Percentiles rank a stretch among this genome's conserved stretches.
Evolutionary conservation across 768 basidiomycete genomes (phyloP).

Genomic region (Dentipellis sp.): DNA sequence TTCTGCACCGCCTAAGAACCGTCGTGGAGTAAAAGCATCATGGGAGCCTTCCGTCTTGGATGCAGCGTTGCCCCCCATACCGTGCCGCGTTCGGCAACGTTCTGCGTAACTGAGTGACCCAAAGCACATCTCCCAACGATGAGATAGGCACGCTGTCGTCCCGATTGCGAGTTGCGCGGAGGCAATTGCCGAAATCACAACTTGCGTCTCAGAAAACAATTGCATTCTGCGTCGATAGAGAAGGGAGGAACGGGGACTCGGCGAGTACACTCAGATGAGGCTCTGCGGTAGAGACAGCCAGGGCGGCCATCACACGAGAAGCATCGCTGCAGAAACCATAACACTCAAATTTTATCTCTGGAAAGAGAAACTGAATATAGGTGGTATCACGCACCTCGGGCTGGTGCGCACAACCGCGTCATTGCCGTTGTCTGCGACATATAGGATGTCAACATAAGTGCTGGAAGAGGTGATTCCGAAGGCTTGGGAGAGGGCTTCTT

Average conservation of each 20-base stretch:
- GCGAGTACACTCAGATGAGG: slow-evolving; percentile 20
- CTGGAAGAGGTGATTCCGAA: slow-evolving; percentile 46
- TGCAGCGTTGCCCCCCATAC: no score
- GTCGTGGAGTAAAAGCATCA: no score
- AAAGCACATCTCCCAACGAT: background rate
- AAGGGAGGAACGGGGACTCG: slow-evolving; percentile 22
- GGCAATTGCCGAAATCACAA: background rate
- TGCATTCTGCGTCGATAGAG: slow-evolving; percentile 15
- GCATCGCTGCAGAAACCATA: slow-evolving; percentile 17
- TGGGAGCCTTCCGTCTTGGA: no score
- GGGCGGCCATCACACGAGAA: slow-evolving; percentile 21
- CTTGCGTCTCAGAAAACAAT: background rate
- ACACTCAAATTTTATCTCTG: background rate
- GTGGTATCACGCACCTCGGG: slow-evolving; percentile 26
- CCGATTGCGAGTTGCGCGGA: no score
- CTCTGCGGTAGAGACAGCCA: slow-evolving; percentile 14
- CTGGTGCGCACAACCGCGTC: slow-evolving; percentile 33
- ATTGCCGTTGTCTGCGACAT: slow-evolving; percentile 32
- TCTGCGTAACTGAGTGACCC: no score
- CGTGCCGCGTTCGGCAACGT: background rate
- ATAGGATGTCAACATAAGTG: slow-evolving; percentile 51
- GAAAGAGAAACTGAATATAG: no score
- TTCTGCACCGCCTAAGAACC: no score
- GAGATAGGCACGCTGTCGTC: no score
- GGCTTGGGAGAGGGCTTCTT: slow-evolving; percentile 42